phyloP scores from a whole-genome alignment of 1,284 basidiomycete genomes.

The Crocinoboletus sp. region DNA sequence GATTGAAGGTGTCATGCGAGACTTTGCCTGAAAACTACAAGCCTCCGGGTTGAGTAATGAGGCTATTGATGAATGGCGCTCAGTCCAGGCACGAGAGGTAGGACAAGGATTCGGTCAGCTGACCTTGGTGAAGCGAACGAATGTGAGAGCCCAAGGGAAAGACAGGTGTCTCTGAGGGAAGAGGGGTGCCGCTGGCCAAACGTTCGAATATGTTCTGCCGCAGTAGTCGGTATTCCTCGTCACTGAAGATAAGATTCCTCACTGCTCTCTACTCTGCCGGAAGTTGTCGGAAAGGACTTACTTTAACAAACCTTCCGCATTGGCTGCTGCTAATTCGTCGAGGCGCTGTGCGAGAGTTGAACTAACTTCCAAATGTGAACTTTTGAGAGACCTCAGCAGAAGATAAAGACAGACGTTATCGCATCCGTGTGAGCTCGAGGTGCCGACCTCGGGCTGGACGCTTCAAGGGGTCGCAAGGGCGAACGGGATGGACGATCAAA shows the following conservation, averaged over 20 bases:
- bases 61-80: slow-evolving; percentile 12
- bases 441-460: slow-evolving; percentile 15
- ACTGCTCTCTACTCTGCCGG: background rate
- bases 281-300: slow-evolving; percentile 35
- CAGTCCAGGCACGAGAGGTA: slow-evolving; percentile 1
- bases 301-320: slow-evolving; percentile 71
- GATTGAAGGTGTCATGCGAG: slow-evolving; percentile 53
- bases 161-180: slow-evolving; percentile 57
- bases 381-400: slow-evolving; percentile 11
- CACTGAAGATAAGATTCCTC: slow-evolving; percentile 38
- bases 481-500: slow-evolving; percentile 16
- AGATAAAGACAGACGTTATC: slow-evolving; percentile 54
- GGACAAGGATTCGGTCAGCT: background rate
- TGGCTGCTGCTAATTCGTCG: slow-evolving; percentile 71
- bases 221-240: slow-evolving; percentile 73
- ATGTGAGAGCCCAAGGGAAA: slow-evolving; percentile 42
- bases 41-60: slow-evolving; percentile 28
- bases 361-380: slow-evolving; percentile 35
- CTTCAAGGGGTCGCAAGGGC: slow-evolving; percentile 22
- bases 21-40: slow-evolving; percentile 46
- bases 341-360: slow-evolving; percentile 70
- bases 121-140: slow-evolving; percentile 17
- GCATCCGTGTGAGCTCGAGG: slow-evolving; percentile 49
- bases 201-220: slow-evolving; percentile 75
- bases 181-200: slow-evolving; percentile 49